Evolutionary conservation across 2,329 filamentous ascomycete genomes (phyloP).

Genomic region (Nemania serpens): DNA sequence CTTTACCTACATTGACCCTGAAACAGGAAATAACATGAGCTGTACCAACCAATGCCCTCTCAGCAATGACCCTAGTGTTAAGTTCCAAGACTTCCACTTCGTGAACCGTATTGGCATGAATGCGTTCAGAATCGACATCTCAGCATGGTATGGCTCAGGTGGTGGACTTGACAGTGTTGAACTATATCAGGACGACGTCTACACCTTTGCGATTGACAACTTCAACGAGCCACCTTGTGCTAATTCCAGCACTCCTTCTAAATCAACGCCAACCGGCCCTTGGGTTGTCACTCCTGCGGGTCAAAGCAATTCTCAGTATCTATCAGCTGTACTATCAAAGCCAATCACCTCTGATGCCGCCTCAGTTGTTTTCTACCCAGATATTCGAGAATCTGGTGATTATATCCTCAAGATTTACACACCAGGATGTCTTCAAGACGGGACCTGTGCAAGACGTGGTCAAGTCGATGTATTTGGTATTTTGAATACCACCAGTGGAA

Average conservation of each 20-base stretch:
- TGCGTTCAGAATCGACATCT: constrained; percentile 82
- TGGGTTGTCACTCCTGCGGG: constrained; percentile 74
- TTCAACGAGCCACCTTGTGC: constrained; percentile 90
- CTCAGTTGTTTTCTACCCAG: constrained; percentile 78
- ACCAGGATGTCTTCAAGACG: constrained; percentile 83
- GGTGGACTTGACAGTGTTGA: constrained; percentile 86
- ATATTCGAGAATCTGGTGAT: constrained; percentile 86
- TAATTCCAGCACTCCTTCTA: constrained; percentile 66
- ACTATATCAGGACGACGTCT: constrained; percentile 84
- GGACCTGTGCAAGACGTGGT: constrained; percentile 75
- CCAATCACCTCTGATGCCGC: constrained; percentile 62
- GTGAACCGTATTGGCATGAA: constrained; percentile 89
- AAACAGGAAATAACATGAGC: constrained; percentile 65
- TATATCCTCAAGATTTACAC: constrained; percentile 93
- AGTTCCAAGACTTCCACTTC: constrained; percentile 89
- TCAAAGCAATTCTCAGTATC: constrained; percentile 74
- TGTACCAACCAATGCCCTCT: constrained; percentile 89
- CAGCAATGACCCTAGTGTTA: constrained; percentile 66
- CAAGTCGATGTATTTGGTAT: constrained; percentile 79
- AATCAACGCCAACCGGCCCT: constrained; percentile 70
- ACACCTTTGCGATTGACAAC: constrained; percentile 78
- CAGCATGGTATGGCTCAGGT: constrained; percentile 83
- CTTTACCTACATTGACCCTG: constrained; percentile 83
- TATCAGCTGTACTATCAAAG: constrained; percentile 67
- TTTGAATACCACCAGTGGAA: constrained; percentile 57